Conservation (phyloP, 2,329 filamentous ascomycete genomes). For the Colletotrichum sansevieriae region DNA sequence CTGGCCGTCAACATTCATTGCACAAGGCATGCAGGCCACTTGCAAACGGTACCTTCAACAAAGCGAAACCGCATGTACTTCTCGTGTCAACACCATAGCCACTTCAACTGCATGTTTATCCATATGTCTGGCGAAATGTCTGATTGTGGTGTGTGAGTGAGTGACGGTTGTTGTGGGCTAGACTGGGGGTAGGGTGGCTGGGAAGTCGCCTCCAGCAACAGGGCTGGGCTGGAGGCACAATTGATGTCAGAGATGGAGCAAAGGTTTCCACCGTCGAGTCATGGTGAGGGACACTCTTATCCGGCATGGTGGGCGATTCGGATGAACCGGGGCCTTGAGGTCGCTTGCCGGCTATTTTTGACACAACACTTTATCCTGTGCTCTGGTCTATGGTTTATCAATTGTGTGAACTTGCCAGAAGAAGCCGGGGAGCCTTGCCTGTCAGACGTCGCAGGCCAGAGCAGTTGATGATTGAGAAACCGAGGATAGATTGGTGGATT, state of each 20-base stretch:
- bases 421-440: slow-evolving; percentile 4
- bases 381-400: neutral
- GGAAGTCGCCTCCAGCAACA: slow-evolving; percentile 25
- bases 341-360: slow-evolving; percentile 27
- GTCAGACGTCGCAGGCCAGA: slow-evolving; percentile 30
- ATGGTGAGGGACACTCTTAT: slow-evolving; percentile 15
- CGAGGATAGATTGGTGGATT: slow-evolving; percentile 31
- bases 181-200: slow-evolving; percentile 27
- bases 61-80: slow-evolving; percentile 30
- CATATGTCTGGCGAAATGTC: neutral
- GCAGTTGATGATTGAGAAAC: slow-evolving; percentile 15
- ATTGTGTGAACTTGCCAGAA: slow-evolving; percentile 6
- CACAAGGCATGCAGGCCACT: slow-evolving; percentile 22
- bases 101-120: slow-evolving; percentile 3
- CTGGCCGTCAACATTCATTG: slow-evolving; percentile 1
- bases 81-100: slow-evolving; percentile 18
- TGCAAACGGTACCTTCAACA: slow-evolving; percentile 34
- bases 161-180: slow-evolving; percentile 29
- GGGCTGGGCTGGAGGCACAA: slow-evolving; percentile 29
- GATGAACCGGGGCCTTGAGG: slow-evolving; percentile 27
- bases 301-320: slow-evolving; percentile 18
- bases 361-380: slow-evolving; percentile 29
- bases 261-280: slow-evolving; percentile 33
- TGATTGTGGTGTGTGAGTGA: slow-evolving; percentile 35
- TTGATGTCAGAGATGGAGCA: slow-evolving; percentile 37